Percentiles rank a stretch among this genome's conserved stretches.
These are phyloP conservation scores for Trichodelitschia bisporula DNA, from an alignment of 495 filamentous ascomycete genomes.

Conservation along the genomic window DNA sequence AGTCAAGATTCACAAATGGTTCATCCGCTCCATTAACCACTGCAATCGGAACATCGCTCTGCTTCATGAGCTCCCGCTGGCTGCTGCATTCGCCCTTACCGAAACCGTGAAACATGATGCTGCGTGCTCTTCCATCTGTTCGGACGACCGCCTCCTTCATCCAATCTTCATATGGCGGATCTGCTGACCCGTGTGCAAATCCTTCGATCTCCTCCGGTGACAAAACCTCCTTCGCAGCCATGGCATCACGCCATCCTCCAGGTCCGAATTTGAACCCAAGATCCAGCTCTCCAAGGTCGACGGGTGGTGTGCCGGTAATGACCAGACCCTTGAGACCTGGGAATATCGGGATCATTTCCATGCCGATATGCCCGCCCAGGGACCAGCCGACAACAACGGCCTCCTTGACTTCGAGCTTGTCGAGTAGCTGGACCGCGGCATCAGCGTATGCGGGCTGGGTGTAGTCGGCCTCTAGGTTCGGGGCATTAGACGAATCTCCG, in stretches of 20 bases:
- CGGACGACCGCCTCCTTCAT: constrained; percentile 6
- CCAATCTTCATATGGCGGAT: constrained; percentile 5
- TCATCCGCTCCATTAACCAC: constrained; percentile 8
- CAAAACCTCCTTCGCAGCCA: constrained; percentile 2
- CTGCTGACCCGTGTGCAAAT: constrained; percentile 1
- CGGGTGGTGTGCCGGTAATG: constrained; percentile 10
- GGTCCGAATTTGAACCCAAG: constrained; percentile 4
- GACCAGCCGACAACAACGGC: constrained; percentile 10
- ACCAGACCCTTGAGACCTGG: constrained; percentile 4
- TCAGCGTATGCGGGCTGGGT: constrained; percentile 7
- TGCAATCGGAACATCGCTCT: constrained; percentile 1
- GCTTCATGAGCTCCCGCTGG: constrained; percentile 6
- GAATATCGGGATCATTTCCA: constrained; percentile 9
- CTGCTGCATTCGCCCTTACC: constrained; percentile 4
- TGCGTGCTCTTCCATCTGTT: constrained; percentile 5
- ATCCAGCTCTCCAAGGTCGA: constrained; percentile 3
- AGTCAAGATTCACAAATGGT: constrained; percentile 8
- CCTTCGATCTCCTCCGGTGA: constrained; percentile 2
- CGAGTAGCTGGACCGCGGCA: constrained; percentile 5
- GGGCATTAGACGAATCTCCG: constrained; percentile 6
- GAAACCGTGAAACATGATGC: constrained; percentile 6
- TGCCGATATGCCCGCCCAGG: constrained; percentile 10
- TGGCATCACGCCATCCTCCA: too few species aligned
- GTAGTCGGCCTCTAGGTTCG: constrained; percentile 5
- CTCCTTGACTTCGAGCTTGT: constrained; percentile 1